Evolutionary conservation across 768 basidiomycete species (phyloP).

Genomic region (Cystofilobasidium ferigula): DNA sequence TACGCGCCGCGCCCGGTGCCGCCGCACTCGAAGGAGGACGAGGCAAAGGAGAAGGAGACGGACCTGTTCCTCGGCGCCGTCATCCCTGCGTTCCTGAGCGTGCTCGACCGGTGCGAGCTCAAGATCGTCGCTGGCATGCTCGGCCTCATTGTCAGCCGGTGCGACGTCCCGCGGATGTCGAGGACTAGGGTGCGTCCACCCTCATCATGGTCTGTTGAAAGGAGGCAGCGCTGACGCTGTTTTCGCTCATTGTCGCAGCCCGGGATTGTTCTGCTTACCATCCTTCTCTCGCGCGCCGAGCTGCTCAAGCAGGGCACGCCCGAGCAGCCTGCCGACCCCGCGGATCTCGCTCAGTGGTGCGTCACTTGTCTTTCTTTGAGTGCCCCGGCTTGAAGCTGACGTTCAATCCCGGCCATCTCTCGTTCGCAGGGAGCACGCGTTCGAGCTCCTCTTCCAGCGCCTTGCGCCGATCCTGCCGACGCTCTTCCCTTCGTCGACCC

Average conservation of each 20-base stretch:
- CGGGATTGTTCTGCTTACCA: conserved; percentile 76
- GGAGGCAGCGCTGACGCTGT: not conserved
- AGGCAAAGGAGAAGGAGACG: conserved; percentile 71
- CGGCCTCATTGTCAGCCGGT: conserved; percentile 67
- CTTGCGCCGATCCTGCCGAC: conserved; percentile 62
- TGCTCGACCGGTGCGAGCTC: conserved; percentile 66
- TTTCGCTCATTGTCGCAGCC: conserved; percentile 48
- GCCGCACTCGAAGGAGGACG: conserved; percentile 34
- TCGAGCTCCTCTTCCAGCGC: conserved; percentile 72
- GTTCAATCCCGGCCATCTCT: not conserved
- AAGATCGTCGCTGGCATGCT: conserved; percentile 76
- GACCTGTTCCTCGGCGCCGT: conserved; percentile 77
- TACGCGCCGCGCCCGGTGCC: conserved; percentile 61
- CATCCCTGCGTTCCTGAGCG: conserved; percentile 71
- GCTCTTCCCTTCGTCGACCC: conserved; percentile 77
- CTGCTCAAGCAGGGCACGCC: conserved; percentile 66
- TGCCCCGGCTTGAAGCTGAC: not conserved
- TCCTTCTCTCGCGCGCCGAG: conserved; percentile 86
- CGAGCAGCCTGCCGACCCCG: conserved; percentile 52
- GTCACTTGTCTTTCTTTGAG: conserved; percentile 13
- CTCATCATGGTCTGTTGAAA: not conserved
- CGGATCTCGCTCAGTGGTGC: conserved; percentile 57
- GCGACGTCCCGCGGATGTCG: conserved; percentile 59
- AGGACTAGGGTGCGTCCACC: conserved; percentile 59
- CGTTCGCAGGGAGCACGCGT: conserved; percentile 63